Percentiles rank a stretch among this genome's conserved stretches.
phyloP scores from a whole-genome alignment of 2,329 filamentous ascomycete species.

The Penicillium sp. region DNA sequence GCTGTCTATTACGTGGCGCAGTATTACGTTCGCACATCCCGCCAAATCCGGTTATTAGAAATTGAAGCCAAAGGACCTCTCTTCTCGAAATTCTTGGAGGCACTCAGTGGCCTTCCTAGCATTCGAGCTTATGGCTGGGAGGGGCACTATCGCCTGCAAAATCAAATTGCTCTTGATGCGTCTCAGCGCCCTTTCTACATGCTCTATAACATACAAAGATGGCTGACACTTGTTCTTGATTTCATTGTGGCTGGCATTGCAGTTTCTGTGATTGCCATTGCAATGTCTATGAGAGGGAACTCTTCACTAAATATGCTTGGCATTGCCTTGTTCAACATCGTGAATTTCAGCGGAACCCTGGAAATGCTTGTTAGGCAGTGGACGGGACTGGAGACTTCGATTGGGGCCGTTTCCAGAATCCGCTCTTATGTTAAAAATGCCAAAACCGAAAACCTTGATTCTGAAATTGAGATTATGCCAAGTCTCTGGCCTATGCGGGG shows the following conservation, averaged over 20 bases:
- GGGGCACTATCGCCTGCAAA: constrained; percentile 43
- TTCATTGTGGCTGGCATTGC: constrained; percentile 30
- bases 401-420: constrained; percentile 38
- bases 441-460: constrained; percentile 42
- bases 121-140: constrained; percentile 59
- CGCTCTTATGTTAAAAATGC: constrained; percentile 51
- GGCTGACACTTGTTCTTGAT: constrained; percentile 34
- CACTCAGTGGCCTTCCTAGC: constrained; percentile 52
- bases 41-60: constrained; percentile 51
- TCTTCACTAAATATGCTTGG: constrained; percentile 12
- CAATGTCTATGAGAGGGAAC: constrained; percentile 21
- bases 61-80: constrained; percentile 43
- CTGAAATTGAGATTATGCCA: constrained; percentile 39
- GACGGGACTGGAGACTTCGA: constrained; percentile 26
- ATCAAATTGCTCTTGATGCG: constrained; percentile 42
- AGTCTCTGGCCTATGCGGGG: constrained; percentile 43
- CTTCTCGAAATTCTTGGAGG: constrained; percentile 58
- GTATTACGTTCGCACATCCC: constrained; percentile 54
- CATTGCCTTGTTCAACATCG: constrained; percentile 28
- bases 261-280: constrained; percentile 25
- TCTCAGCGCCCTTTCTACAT: constrained; percentile 52
- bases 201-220: constrained; percentile 51
- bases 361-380: constrained; percentile 21
- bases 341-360: constrained; percentile 26
- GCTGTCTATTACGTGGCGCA: constrained; percentile 49